Evolutionary conservation across 2,329 filamentous ascomycete genomes (phyloP).

Genomic region (Pseudocercospora musae): DNA sequence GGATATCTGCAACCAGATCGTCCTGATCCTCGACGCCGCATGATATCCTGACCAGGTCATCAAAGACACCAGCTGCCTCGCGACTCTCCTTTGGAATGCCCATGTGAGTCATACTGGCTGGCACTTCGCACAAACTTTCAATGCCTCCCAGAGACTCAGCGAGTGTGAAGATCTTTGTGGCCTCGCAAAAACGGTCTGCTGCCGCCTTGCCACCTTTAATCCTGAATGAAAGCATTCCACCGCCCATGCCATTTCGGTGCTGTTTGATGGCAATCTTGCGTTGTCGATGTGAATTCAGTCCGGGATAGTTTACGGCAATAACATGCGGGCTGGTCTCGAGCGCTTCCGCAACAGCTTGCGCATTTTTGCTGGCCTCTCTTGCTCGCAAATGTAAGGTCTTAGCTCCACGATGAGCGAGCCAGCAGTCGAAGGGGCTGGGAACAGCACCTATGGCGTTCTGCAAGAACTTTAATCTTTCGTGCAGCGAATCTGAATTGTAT

Average conservation of each 20-base stretch:
- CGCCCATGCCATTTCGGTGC: slow-evolving; percentile 90
- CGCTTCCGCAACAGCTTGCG: slow-evolving; percentile 68
- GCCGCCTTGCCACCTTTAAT: slow-evolving; percentile 81
- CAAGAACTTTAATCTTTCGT: slow-evolving; percentile 76
- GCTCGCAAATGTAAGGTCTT: slow-evolving; percentile 96
- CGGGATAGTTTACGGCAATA: slow-evolving; percentile 91
- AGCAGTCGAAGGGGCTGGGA: slow-evolving; percentile 92
- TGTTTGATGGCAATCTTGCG: slow-evolving; percentile 81
- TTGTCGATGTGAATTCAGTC: slow-evolving; percentile 81
- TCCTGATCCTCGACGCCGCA: slow-evolving; percentile 89
- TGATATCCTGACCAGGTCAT: slow-evolving; percentile 89
- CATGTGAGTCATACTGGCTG: slow-evolving; percentile 93
- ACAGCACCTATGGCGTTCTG: slow-evolving; percentile 97
- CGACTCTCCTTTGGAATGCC: slow-evolving; percentile 88
- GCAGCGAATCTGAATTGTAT: slow-evolving; percentile 81
- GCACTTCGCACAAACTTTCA: slow-evolving; percentile 87
- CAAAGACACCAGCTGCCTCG: slow-evolving; percentile 89
- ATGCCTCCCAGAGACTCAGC: slow-evolving; percentile 91
- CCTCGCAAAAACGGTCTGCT: slow-evolving; percentile 87
- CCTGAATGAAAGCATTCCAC: slow-evolving; percentile 96
- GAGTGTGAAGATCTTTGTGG: slow-evolving; percentile 84
- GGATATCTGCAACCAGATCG: slow-evolving; percentile 77
- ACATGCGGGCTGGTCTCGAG: slow-evolving; percentile 80
- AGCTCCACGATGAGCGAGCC: slow-evolving; percentile 93
- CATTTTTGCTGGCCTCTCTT: slow-evolving; percentile 79